Base-by-base conservation (phyloP, 176 grass and related monocot species). In the Elymus sibiricus region DNA sequence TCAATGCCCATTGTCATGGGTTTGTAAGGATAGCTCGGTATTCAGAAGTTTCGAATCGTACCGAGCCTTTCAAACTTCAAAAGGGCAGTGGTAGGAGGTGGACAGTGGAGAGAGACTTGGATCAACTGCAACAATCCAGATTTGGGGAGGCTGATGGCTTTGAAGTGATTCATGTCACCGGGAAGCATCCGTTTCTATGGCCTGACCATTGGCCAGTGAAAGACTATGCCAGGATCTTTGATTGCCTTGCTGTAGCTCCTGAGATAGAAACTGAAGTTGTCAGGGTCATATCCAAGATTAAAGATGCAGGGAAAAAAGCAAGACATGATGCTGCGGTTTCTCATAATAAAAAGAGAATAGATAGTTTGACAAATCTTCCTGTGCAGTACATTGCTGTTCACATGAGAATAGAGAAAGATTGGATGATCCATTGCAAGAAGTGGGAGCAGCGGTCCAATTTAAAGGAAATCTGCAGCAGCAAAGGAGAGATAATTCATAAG, bases 351-450 rank as follows among this genome's bases (percentile, higher is more conserved):
- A 56, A 67, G 5, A 63, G 21, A 25, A 66, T n/a, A 82, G 76
- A 82, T 85, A 42, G 72, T 6, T 67, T 51, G 17, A 26, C 25
- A 3, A 68, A 81, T 59, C 71, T 73, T 16, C 78, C 69, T 60
- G 47, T 89, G 64, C 95, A 90, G 0, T 98, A 95, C 17, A 85
- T 98, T 84, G 96, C 96, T 76, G 97, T 96, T 79, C 97, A 99
- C 72, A 94, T 96, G 94, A 99, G 97, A 82, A 96, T 99, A 77
- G 97, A 99, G 86, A 99, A 99, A 78, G 97, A 99, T 84, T 99
- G 97, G 97, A 99, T 99, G 94, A 99, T 99, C 63, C 97, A 99
- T 90, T 99, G 97, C 86, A 99, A 96, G 85, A 99, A 99, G 62
- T 90, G 92, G 90, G 97, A 99, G 86, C 92, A 91, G 68, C 90